Percentiles rank a stretch among this genome's conserved stretches.
These are phyloP conservation scores for Boletus sensibilis DNA, from an alignment of 768 basidiomycete species.

Conservation along the genomic window DNA sequence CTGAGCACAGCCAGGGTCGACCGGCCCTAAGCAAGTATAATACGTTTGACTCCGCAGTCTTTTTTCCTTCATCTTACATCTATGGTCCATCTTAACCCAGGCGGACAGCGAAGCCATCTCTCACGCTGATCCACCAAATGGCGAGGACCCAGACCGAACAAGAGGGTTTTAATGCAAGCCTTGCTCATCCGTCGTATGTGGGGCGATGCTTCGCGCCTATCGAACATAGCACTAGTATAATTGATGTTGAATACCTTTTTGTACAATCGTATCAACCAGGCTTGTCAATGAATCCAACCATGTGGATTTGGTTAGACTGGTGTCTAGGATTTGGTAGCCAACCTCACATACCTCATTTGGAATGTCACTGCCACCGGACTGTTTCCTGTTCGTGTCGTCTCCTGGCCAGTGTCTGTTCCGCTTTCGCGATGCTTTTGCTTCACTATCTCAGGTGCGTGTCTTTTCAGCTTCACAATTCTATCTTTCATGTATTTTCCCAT, in stretches of 20 bases:
- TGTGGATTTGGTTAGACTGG: background rate
- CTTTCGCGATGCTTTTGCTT: conserved; percentile 42
- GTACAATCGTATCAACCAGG: no score
- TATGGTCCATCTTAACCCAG: conserved; percentile 67
- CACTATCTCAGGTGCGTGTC: conserved; percentile 57
- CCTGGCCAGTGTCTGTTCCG: background rate
- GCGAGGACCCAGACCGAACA: conserved; percentile 66
- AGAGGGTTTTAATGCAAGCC: conserved; percentile 72
- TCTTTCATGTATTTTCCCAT: background rate
- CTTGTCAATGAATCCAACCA: no score
- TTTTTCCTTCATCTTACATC: conserved; percentile 46
- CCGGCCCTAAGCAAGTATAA: conserved; percentile 29
- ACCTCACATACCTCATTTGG: background rate
- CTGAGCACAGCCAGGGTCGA: conserved; percentile 1
- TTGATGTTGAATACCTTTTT: background rate
- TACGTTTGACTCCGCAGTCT: background rate
- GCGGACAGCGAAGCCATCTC: conserved; percentile 43
- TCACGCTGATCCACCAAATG: conserved; percentile 66
- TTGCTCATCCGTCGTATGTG: conserved; percentile 20
- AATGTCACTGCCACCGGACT: background rate
- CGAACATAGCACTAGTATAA: conserved; percentile 31
- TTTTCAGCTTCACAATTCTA: background rate
- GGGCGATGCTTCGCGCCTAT: conserved; percentile 48
- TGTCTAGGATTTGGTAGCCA: no score
- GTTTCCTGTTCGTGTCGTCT: background rate